Percentiles rank a stretch among this genome's conserved stretches.
Conservation (phyloP, 148 eudicot species). For the Simmondsia chinensis region DNA sequence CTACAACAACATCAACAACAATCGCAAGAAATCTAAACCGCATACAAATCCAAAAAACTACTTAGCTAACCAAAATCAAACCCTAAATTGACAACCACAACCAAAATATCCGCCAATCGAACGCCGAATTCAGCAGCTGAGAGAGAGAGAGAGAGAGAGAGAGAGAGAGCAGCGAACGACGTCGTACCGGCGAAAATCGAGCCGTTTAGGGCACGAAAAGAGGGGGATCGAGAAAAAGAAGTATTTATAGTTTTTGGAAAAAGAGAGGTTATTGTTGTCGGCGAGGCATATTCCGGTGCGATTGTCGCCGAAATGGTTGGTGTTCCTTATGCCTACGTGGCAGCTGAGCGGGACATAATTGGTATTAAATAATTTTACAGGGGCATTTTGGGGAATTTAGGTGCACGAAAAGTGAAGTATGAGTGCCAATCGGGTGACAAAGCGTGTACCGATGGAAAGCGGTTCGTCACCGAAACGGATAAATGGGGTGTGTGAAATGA, state of each 20-base stretch:
- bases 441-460: no score
- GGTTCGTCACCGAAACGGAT: no score
- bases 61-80: no score
- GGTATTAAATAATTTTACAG: neutral
- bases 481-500: no score
- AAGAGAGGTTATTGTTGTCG: conserved; percentile 22
- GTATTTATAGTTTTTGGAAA: conserved; percentile 97
- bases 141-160: conserved; percentile 9
- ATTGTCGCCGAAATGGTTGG: conserved; percentile 1
- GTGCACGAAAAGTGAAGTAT: neutral
- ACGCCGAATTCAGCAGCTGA: no score
- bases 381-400: conserved; percentile 5
- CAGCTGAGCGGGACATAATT: neutral
- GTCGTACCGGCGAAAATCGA: conserved; percentile 19
- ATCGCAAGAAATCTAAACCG: no score
- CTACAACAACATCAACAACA: no score
- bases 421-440: no score
- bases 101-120: no score
- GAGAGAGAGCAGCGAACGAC: conserved; percentile 14
- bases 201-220: conserved; percentile 51
- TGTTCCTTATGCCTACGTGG: conserved; percentile 13
- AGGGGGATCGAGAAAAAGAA: conserved; percentile 20
- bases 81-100: no score
- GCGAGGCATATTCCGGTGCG: conserved; percentile 46
- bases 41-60: no score